A percentile compares a stretch with the other conserved stretches of the same genome.
These are phyloP conservation scores for Canavalia gladiata DNA, from an alignment of 306 rosid species.

Conservation along the genomic window DNA sequence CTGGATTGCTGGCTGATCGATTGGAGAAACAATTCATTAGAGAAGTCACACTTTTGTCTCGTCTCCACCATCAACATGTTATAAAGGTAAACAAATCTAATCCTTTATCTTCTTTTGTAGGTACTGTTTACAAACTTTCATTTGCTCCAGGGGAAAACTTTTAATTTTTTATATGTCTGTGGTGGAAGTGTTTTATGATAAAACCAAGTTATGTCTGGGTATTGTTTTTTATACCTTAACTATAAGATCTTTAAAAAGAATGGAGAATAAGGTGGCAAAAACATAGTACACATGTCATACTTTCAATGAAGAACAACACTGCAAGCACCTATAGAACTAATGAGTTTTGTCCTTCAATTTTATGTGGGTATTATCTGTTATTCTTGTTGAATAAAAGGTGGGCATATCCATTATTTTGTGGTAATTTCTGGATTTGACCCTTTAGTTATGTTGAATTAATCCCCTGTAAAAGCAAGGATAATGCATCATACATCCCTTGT, in stretches of 20 bases:
- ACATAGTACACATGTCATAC: not conserved
- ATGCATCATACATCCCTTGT: slow-evolving; percentile 20
- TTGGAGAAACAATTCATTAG: slow-evolving; percentile 83
- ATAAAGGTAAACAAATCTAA: slow-evolving; percentile 69
- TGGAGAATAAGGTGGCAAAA: slow-evolving; percentile 11
- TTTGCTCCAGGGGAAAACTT: not conserved
- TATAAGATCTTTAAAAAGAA: not conserved
- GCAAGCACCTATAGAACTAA: not conserved
- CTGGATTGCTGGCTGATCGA: slow-evolving; percentile 68
- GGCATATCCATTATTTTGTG: slow-evolving; percentile 14
- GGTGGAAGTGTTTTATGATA: slow-evolving; percentile 15
- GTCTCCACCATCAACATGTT: slow-evolving; percentile 80
- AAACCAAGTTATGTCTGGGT: not conserved
- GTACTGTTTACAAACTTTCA: not conserved
- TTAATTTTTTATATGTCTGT: not conserved
- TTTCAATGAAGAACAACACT: slow-evolving; percentile 32
- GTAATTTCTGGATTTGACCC: slow-evolving; percentile 30
- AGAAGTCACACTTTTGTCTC: slow-evolving; percentile 86
- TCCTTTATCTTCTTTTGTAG: slow-evolving; percentile 14
- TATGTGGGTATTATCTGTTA: slow-evolving; percentile 30
- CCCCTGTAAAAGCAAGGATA: slow-evolving; percentile 7
- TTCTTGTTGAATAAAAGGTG: slow-evolving; percentile 32
- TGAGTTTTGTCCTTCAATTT: not conserved
- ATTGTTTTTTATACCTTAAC: not conserved
- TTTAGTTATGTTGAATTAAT: slow-evolving; percentile 35